Evolutionary conservation across 2,329 filamentous ascomycete genomes (phyloP).

Genomic region (Davidsoniella australis): DNA sequence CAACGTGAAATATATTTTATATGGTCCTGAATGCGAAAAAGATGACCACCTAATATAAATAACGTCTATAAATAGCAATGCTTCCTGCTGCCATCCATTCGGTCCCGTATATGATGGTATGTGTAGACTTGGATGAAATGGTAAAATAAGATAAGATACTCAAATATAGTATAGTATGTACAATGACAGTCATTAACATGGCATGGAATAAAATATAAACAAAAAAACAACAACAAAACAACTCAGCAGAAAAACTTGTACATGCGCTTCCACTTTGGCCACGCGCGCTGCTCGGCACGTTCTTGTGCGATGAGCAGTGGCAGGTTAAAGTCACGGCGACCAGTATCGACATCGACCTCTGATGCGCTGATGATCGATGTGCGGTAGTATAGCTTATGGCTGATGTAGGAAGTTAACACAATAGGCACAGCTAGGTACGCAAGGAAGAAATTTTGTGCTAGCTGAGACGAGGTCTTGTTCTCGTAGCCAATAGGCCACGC

Average conservation of each 20-base stretch:
- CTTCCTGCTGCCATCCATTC: background rate
- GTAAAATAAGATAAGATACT: background rate
- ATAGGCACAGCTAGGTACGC: constrained; percentile 55
- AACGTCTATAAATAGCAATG: no score
- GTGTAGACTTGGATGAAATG: no score
- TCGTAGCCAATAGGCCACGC: constrained; percentile 53
- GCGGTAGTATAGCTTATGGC: constrained; percentile 58
- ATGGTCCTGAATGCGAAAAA: no score
- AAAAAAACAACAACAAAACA: constrained; percentile 9
- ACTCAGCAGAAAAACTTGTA: constrained; percentile 56
- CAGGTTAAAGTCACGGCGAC: constrained; percentile 70
- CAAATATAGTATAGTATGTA: constrained; percentile 5
- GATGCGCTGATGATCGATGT: constrained; percentile 48
- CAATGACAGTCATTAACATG: no score
- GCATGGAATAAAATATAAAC: background rate
- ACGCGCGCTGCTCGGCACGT: constrained; percentile 49
- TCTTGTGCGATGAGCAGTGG: constrained; percentile 66
- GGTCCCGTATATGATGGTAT: background rate
- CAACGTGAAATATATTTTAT: no score
- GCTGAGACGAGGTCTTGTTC: constrained; percentile 24
- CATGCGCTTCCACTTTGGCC: constrained; percentile 60
- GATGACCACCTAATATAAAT: no score
- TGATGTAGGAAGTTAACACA: constrained; percentile 48
- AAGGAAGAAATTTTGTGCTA: constrained; percentile 54
- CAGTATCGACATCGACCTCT: constrained; percentile 79